Base-by-base conservation (phyloP, 2,329 filamentous ascomycete species). In the Colletotrichum limetticola region DNA sequence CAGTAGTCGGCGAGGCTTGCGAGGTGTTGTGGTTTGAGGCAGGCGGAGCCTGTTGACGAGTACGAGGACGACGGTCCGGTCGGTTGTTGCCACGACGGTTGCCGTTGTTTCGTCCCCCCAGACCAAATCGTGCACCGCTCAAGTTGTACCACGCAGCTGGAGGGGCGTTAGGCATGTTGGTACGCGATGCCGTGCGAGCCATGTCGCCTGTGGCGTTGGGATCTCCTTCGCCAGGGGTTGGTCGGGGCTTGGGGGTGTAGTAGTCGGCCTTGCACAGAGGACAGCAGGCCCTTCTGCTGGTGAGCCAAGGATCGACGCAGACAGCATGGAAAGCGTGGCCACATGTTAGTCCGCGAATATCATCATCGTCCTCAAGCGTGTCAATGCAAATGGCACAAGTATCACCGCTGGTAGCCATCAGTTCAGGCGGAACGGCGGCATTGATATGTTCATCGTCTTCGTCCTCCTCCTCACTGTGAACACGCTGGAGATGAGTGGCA, bases 231-330 rank as follows among this genome's bases (percentile, higher is more conserved):
- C 84, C 82, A 12, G 85, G 82, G 11, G 82, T 80, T 3, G 93
- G 87, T 19, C 95, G 93, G 63, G 95, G 94, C 84, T 98, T 98
- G 0, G 97, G 96, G 3, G 95, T 92, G 82, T 97, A 98, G 82
- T 98, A 99, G 80, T 99, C 97, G 53, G 96, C 94, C 85, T 99
- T 99, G 87, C 97, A 99, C 7, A 99, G 91, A 6, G 97, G 97
- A 81, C 97, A 99, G 86, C 96, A 98, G 30, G 97, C 97, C 76
- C 96, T 92, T 75, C 97, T 91, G 79, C 94, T 95, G 11, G 97
- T 99, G 75, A 99, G 86, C 97, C 97, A 99, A 12, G 97, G 97
- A 78, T 99, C 97, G 61, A 99, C 91, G 80, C 97, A 99, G 52
- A 93, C 94, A 63, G 95, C 95, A 81, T 99, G 97, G 89, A 98